These are phyloP conservation scores for Didymella segeticola DNA, from an alignment of 2,329 filamentous ascomycete genomes.

Conservation along the genomic window DNA sequence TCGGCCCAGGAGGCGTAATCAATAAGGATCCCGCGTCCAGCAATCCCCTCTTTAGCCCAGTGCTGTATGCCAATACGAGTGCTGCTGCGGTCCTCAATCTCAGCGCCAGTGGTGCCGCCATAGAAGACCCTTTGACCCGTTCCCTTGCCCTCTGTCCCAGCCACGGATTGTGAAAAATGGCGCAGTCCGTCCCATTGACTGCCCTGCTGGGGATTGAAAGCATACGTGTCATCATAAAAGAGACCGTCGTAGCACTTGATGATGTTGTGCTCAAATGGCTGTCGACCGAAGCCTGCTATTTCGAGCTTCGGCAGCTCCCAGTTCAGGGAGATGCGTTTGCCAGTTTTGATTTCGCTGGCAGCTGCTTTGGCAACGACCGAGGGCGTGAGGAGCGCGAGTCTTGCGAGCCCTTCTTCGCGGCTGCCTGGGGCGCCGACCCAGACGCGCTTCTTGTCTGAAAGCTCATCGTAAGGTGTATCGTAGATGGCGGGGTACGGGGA, in stretches of 20 bases:
- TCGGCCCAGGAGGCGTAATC: conserved; percentile 28
- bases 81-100: conserved; percentile 26
- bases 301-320: conserved; percentile 64
- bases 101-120: conserved; percentile 24
- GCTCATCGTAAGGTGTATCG: conserved; percentile 50
- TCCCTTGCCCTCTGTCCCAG: conserved; percentile 6
- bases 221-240: conserved; percentile 27
- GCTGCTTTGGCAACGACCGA: conserved; percentile 58
- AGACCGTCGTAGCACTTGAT: conserved; percentile 51
- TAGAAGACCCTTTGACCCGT: conserved; percentile 25
- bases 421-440: conserved; percentile 57
- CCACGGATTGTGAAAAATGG: conserved; percentile 19
- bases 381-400: conserved; percentile 60
- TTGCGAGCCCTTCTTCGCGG: conserved; percentile 59
- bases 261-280: conserved; percentile 57
- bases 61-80: conserved; percentile 25
- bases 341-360: conserved; percentile 56
- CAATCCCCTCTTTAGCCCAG: conserved; percentile 29
- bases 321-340: conserved; percentile 57
- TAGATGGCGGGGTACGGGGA: conserved; percentile 12
- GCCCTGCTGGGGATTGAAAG: conserved; percentile 3
- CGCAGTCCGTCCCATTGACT: conserved; percentile 1
- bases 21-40: conserved; percentile 27
- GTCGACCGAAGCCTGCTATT: conserved; percentile 58
- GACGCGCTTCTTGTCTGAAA: conserved; percentile 57